These are phyloP conservation scores for Plasmodium fragile DNA, from an alignment of 169 alveolate species.

Conservation along the genomic window DNA sequence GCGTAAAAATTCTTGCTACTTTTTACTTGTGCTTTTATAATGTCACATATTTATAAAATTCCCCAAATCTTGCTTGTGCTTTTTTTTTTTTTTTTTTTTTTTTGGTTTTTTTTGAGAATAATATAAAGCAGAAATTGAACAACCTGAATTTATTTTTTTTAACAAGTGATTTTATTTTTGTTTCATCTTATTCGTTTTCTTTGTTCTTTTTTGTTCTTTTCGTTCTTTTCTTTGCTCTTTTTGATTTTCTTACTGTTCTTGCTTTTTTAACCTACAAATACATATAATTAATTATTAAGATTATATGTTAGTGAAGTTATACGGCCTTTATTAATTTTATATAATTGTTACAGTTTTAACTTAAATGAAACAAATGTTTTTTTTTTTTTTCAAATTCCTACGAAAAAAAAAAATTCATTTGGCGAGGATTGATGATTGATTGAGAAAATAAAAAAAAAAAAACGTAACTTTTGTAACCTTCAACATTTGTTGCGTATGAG, in stretches of 20 bases:
- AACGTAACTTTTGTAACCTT: not conserved
- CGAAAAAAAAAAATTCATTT: not conserved
- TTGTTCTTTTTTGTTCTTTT: not conserved
- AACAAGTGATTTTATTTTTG: not conserved
- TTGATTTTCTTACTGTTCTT: not conserved
- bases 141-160: not conserved
- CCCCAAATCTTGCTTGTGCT: not conserved
- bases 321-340: not conserved
- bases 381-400: not conserved
- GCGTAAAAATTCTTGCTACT: not conserved
- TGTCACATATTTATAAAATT: not conserved
- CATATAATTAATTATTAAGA: not conserved
- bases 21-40: not conserved
- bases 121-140: not conserved
- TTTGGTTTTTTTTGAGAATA: not conserved
- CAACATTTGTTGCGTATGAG: not conserved
- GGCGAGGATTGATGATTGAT: not conserved
- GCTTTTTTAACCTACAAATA: not conserved
- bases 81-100: not conserved
- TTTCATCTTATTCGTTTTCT: too few relatives aligned
- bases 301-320: not conserved
- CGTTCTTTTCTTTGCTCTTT: not conserved
- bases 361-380: not conserved
- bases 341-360: not conserved
- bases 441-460: not conserved